Evolutionary conservation across 2,329 filamentous ascomycete species (phyloP).

Genomic region (Beauveria brongniartii): DNA sequence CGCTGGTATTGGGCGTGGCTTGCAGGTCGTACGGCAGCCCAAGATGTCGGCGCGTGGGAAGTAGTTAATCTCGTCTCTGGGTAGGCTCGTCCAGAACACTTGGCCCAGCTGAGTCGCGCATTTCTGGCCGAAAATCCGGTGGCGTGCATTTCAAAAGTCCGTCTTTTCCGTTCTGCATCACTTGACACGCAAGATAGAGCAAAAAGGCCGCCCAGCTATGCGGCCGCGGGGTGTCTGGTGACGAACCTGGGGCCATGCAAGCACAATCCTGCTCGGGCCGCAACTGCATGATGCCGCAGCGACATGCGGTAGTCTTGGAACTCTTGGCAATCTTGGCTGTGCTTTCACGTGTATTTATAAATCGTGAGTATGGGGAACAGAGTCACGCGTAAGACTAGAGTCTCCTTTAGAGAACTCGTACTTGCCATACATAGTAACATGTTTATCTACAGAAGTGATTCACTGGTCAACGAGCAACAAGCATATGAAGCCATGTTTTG

Average conservation of each 20-base stretch:
- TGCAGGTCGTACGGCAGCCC: neutral
- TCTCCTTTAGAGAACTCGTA: too few species aligned
- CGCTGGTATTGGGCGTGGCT: neutral
- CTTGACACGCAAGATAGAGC: neutral
- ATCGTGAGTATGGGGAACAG: neutral
- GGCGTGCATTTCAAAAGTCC: neutral
- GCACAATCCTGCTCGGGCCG: neutral
- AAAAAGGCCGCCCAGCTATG: neutral
- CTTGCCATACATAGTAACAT: too few species aligned
- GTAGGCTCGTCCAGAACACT: neutral
- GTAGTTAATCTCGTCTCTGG: neutral
- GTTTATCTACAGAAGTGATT: too few species aligned
- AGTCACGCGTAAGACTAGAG: too few species aligned
- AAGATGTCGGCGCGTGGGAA: neutral
- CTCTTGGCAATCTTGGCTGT: neutral
- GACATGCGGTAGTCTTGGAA: neutral
- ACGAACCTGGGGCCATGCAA: neutral
- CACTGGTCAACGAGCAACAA: neutral
- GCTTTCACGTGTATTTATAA: neutral
- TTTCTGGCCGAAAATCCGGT: neutral
- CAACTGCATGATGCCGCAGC: neutral
- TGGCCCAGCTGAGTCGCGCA: neutral
- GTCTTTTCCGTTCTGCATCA: neutral
- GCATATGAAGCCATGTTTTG: neutral
- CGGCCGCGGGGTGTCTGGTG: neutral